A percentile compares a stretch with the other conserved stretches of the same genome.
These are phyloP conservation scores for Isatis tinctoria DNA, from an alignment of 345 rosid species.

Conservation along the genomic window DNA sequence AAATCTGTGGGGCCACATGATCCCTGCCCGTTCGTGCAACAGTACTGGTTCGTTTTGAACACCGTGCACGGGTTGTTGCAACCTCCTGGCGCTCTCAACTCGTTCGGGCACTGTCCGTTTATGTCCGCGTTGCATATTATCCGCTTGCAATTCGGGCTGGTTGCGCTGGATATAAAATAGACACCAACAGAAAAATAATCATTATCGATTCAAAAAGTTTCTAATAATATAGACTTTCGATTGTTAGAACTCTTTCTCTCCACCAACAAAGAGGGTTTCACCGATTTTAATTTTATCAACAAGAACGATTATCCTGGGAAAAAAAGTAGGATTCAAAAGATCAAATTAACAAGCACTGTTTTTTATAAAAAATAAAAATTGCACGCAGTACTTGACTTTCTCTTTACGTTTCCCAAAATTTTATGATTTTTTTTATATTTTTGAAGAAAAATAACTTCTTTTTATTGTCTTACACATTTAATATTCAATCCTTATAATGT, in stretches of 20 bases:
- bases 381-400: background rate
- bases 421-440: background rate
- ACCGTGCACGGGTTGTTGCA: slow-evolving; percentile 53
- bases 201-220: background rate
- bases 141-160: slow-evolving; percentile 32
- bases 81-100: slow-evolving; percentile 32
- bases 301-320: background rate
- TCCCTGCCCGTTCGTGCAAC: slow-evolving; percentile 42
- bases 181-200: background rate
- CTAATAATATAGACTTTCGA: background rate
- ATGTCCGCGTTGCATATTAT: slow-evolving; percentile 49
- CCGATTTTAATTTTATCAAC: background rate
- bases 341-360: background rate
- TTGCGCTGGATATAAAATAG: slow-evolving; percentile 32
- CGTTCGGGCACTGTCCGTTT: slow-evolving; percentile 53
- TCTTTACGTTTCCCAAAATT: background rate
- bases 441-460: background rate
- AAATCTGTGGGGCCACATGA: slow-evolving; percentile 11
- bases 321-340: background rate
- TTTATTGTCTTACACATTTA: background rate
- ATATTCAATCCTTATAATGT: background rate
- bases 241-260: background rate
- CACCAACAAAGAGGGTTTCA: background rate
- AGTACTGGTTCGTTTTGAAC: slow-evolving; percentile 40
- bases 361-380: background rate